phyloP scores from a whole-genome alignment of 306 rosid genomes.

The Vicia sativa region DNA sequence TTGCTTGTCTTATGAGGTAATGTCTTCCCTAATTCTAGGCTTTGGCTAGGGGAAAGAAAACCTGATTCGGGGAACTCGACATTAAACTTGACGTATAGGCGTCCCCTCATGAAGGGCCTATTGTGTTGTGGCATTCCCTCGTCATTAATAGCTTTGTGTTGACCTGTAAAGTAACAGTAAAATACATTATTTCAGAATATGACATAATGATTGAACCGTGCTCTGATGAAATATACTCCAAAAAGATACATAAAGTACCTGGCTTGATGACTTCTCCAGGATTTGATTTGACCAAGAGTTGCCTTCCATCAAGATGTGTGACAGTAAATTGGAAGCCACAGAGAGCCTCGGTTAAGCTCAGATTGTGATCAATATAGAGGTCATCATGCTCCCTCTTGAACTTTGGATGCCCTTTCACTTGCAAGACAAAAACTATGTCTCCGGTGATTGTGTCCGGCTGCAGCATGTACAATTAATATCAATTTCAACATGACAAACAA shows the following conservation, averaged over 20 bases:
- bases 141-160: conserved; percentile 65
- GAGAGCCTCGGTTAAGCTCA: conserved; percentile 69
- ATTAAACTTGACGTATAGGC: conserved; percentile 58
- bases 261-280: conserved; percentile 86
- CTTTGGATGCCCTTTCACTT: conserved; percentile 73
- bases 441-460: conserved; percentile 79
- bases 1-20: conserved; percentile 51
- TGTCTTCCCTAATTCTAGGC: conserved; percentile 45
- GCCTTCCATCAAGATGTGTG: conserved; percentile 83
- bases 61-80: conserved; percentile 68
- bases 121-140: conserved; percentile 77
- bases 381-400: conserved; percentile 62
- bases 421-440: conserved; percentile 67
- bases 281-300: conserved; percentile 74
- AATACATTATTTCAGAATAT: neutral
- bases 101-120: conserved; percentile 70
- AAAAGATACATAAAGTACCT: conserved; percentile 45
- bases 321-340: conserved; percentile 76
- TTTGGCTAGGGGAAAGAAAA: conserved; percentile 52
- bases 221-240: neutral
- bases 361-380: conserved; percentile 61
- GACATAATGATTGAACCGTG: conserved; percentile 6
- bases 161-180: conserved; percentile 44
- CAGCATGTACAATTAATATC: conserved; percentile 30
- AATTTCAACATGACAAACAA: conserved; percentile 8